Conservation (phyloP, 306 rosid genomes). For the Aeschynomene evenia region DNA sequence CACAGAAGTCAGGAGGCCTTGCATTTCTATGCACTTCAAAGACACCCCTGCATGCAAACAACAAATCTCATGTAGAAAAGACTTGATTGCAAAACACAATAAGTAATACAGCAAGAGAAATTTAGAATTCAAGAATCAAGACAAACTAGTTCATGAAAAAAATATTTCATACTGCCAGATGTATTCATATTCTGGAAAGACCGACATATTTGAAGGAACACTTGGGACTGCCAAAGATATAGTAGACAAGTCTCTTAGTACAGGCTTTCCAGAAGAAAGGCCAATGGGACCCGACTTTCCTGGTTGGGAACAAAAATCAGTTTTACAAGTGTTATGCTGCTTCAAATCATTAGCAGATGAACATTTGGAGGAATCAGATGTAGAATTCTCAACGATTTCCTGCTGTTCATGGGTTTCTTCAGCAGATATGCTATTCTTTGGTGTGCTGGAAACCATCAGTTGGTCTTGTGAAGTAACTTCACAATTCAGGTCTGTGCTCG, state of each 20-base stretch:
- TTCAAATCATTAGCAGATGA: slow-evolving; percentile 35
- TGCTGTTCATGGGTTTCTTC: slow-evolving; percentile 51
- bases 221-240: slow-evolving; percentile 39
- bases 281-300: slow-evolving; percentile 41
- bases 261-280: slow-evolving; percentile 44
- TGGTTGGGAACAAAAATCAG: slow-evolving; percentile 41
- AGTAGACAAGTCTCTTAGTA: slow-evolving; percentile 43
- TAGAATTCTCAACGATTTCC: slow-evolving; percentile 44
- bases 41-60: slow-evolving; percentile 66
- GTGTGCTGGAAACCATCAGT: slow-evolving; percentile 42
- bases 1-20: slow-evolving; percentile 51
- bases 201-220: slow-evolving; percentile 42
- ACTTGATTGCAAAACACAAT: slow-evolving; percentile 18
- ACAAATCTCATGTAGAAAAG: slow-evolving; percentile 24
- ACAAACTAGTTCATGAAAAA: slow-evolving; percentile 30
- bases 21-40: slow-evolving; percentile 82
- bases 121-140: slow-evolving; percentile 18
- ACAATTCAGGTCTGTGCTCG: slow-evolving; percentile 49
- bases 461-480: slow-evolving; percentile 52
- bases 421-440: slow-evolving; percentile 41
- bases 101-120: slow-evolving; percentile 5
- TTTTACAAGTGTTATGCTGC: slow-evolving; percentile 31
- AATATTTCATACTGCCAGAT: slow-evolving; percentile 79
- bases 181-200: slow-evolving; percentile 82
- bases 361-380: slow-evolving; percentile 41